phyloP scores from a whole-genome alignment of 1,139 yeast genomes.

The Scheffersomyces illinoinensis region DNA sequence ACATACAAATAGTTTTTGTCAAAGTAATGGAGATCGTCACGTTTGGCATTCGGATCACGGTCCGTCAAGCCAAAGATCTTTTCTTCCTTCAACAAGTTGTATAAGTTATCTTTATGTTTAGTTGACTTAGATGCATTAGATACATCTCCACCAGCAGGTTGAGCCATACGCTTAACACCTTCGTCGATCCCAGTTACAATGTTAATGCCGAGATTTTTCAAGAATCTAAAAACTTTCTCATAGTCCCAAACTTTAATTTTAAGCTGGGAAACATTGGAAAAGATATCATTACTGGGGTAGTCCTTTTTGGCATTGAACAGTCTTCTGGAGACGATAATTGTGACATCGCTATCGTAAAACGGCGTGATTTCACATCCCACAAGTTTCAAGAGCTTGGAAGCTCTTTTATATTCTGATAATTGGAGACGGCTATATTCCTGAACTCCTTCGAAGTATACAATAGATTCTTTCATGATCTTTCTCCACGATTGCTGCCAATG shows the following conservation, averaged over 20 bases:
- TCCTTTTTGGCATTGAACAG: constrained; percentile 14
- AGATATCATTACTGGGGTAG: constrained; percentile 59
- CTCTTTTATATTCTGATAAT: constrained; percentile 53
- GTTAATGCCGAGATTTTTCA: constrained; percentile 64
- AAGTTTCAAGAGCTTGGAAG: constrained; percentile 52
- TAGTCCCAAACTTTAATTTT: constrained; percentile 84
- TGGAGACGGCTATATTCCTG: constrained; percentile 43
- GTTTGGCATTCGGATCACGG: constrained; percentile 79
- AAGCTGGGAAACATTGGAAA: constrained; percentile 59
- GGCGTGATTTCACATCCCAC: constrained; percentile 70
- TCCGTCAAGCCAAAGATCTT: constrained; percentile 85
- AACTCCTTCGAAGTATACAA: constrained; percentile 76
- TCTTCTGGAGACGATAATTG: constrained; percentile 77
- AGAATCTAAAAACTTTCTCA: constrained; percentile 80
- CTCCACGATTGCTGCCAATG: constrained; percentile 87
- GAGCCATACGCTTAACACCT: constrained; percentile 1
- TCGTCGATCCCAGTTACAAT: constrained; percentile 17
- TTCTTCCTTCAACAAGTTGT: constrained; percentile 77
- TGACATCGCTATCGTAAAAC: constrained; percentile 76
- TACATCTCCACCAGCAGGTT: constrained; percentile 12
- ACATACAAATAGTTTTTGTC: constrained; percentile 66
- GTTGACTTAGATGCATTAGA: constrained; percentile 13
- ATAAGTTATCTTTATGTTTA: constrained; percentile 39
- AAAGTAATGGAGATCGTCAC: constrained; percentile 85
- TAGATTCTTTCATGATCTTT: constrained; percentile 68